Evolutionary conservation across 1,284 basidiomycete genomes (phyloP).

Genomic region (Tilletia setariae): DNA sequence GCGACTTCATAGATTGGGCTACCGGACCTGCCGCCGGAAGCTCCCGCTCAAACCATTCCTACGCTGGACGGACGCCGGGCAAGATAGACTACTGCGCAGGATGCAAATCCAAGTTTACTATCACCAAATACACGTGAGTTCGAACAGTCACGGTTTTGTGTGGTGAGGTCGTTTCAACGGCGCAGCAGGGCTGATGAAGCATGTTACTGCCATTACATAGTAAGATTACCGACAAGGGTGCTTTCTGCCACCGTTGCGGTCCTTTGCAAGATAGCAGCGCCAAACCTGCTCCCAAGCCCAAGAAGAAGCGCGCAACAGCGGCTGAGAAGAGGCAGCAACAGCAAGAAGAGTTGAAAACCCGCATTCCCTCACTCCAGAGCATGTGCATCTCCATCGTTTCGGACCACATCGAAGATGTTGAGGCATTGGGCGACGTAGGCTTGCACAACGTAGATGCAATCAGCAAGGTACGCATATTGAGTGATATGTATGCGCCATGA

Average conservation of each 20-base stretch:
- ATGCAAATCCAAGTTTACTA: constrained; percentile 81
- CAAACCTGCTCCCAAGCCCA: constrained; percentile 7
- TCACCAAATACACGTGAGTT: constrained; percentile 63
- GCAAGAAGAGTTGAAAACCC: constrained; percentile 67
- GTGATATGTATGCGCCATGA: not conserved
- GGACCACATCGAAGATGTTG: constrained; percentile 81
- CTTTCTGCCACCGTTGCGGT: not conserved
- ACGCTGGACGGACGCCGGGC: constrained; percentile 61
- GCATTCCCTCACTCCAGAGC: constrained; percentile 68
- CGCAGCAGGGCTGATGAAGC: not conserved
- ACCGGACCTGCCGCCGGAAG: constrained; percentile 56
- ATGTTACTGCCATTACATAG: constrained; percentile 4
- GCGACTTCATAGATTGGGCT: constrained; percentile 59
- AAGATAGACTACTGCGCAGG: constrained; percentile 76
- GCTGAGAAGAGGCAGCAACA: constrained; percentile 58
- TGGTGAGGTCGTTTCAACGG: not conserved
- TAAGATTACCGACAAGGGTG: not conserved
- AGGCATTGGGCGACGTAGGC: constrained; percentile 83
- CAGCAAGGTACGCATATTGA: constrained; percentile 29
- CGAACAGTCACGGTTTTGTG: not conserved
- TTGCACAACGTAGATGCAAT: constrained; percentile 51
- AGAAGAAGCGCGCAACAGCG: constrained; percentile 35
- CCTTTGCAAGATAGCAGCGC: not conserved
- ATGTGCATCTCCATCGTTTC: constrained; percentile 84
- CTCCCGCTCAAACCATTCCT: constrained; percentile 59